These are phyloP conservation scores for Chlamydomonas sp. DNA, from an alignment of 139 green algal species.

Conservation along the genomic window DNA sequence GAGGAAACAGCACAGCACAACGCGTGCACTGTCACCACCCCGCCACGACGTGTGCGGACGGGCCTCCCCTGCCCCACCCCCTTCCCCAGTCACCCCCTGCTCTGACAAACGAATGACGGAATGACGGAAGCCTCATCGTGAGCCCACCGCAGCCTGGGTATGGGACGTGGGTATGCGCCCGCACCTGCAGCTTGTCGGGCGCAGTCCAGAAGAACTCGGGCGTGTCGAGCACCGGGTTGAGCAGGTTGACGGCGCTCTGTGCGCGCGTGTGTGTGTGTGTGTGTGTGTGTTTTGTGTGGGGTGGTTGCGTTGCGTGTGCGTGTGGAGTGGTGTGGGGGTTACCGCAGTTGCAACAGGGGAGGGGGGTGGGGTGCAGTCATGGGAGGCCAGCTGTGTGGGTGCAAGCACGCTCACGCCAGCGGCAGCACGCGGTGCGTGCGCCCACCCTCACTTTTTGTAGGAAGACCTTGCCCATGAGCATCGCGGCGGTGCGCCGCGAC, in stretches of 20 bases:
- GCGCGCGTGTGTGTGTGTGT: too few species aligned
- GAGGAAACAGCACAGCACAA: neutral
- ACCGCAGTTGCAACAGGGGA: too few species aligned
- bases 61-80: too few species aligned
- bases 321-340: too few species aligned
- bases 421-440: neutral
- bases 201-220: constrained; percentile 54
- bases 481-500: constrained; percentile 32
- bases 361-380: constrained; percentile 32
- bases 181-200: constrained; percentile 31
- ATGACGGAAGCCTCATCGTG: neutral
- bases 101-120: neutral
- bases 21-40: neutral
- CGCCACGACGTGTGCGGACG: neutral
- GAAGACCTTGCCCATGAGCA: constrained; percentile 37
- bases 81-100: neutral
- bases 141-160: neutral
- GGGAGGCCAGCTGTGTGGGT: neutral
- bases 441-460: constrained; percentile 16
- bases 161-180: too few species aligned
- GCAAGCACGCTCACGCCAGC: neutral
- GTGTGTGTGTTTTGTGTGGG: too few species aligned
- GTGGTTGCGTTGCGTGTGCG: too few species aligned
- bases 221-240: constrained; percentile 48
- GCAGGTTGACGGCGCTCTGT: constrained; percentile 52